These are phyloP conservation scores for Ajuga reptans DNA, from an alignment of 305 asterid species.

Conservation along the genomic window DNA sequence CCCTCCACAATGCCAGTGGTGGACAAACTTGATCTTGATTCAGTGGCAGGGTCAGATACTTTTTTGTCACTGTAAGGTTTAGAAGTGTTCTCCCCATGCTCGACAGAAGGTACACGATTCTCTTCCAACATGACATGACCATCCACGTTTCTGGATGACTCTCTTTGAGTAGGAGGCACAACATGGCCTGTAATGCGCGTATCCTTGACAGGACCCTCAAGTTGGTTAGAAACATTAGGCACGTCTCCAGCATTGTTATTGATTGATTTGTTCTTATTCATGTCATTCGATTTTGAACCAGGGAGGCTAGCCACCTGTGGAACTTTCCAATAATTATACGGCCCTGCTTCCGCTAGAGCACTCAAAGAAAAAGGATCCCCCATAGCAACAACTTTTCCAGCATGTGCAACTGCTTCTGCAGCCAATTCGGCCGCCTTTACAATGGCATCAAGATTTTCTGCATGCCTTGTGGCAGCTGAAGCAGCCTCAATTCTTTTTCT, in stretches of 20 bases:
- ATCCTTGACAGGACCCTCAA: conserved; percentile 39
- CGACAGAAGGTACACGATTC: conserved; percentile 26
- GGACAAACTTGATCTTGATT: conserved; percentile 26
- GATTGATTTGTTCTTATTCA: conserved; percentile 24
- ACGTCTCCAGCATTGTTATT: conserved; percentile 26
- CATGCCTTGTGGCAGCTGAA: conserved; percentile 87
- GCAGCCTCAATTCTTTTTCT: conserved; percentile 89
- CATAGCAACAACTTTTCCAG: conserved; percentile 81
- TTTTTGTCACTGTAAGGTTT: conserved; percentile 35
- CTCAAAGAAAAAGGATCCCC: conserved; percentile 68
- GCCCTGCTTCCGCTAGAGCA: conserved; percentile 73
- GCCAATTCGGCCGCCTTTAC: conserved; percentile 95
- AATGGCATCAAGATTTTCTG: conserved; percentile 85
- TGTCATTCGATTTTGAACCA: conserved; percentile 29
- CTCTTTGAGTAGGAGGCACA: conserved; percentile 30
- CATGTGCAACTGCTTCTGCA: conserved; percentile 91
- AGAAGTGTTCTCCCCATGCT: conserved; percentile 33
- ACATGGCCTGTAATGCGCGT: conserved; percentile 20
- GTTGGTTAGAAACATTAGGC: conserved; percentile 30
- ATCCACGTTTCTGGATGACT: conserved; percentile 31
- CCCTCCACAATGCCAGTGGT: conserved; percentile 53
- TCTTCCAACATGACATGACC: conserved; percentile 34
- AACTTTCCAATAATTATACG: conserved; percentile 59
- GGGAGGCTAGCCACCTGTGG: conserved; percentile 27
- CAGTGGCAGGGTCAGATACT: conserved; percentile 34